Base-by-base conservation (phyloP, 2,329 filamentous ascomycete species). In the Ceratocystis harringtonii region DNA sequence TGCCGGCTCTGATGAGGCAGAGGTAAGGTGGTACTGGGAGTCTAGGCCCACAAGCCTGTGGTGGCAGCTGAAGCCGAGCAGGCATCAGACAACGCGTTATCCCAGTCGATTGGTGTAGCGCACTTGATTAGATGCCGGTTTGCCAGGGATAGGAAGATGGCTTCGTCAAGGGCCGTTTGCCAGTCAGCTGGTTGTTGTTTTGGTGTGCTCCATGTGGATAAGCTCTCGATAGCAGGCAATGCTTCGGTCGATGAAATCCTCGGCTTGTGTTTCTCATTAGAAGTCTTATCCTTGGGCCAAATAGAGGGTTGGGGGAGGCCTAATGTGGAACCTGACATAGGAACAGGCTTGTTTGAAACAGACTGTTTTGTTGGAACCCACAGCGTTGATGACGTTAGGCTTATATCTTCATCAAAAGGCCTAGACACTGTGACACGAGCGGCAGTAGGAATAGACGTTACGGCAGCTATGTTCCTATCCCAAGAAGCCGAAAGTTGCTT, bases 81-180 rank as follows among this genome's bases (percentile, higher is more conserved):
- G 52, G 28, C 22, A 58, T 8, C 55, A 8, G 28, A 30, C 28
- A 58, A 8, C 55, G 19, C 55, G 10, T 15, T 30, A 8, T 28
- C 22, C 55, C 25, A 58, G 55, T 58, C 45, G 4, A 17, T 19
- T 5, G 36, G 1, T 15, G 44, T 36, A 5, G 61, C 30, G 52
- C 36, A 19, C 50, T 45, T 44, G 28, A 30, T 43, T 30, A 25
- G 30, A 22, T 8, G 63, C 8, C 52, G 52, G 25, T 48, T 25
- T 8, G 41, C 17, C 15, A 62, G 28, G 2, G 61, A 28, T 15
- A 28, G 30, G 43, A 61, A 58, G 28, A 76, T 68, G 19, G 76
- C 75, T 62, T 73, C 68, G 3, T 72, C 68, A 1, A 80, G 73
- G 3, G 78, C 78, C 19, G 71, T 70, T 7, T 73, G 45, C 66